Conservation (phyloP, 495 filamentous ascomycete genomes). For the Annulohypoxylon stygium region DNA sequence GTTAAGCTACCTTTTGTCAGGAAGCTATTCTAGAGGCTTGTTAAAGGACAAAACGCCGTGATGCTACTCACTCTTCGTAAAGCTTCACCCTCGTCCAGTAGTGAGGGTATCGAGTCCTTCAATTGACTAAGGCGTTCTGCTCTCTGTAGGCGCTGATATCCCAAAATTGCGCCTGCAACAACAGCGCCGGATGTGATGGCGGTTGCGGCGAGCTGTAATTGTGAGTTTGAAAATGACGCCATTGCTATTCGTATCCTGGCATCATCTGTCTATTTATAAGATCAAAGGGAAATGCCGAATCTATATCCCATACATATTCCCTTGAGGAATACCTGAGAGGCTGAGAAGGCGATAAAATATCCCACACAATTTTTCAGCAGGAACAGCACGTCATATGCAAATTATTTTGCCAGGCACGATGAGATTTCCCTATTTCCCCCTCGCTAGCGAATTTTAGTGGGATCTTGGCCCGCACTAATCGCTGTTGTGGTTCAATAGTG, state of each 20-base stretch:
- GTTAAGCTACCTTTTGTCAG: slow-evolving; percentile 73
- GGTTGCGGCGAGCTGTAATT: slow-evolving; percentile 77
- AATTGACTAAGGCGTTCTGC: slow-evolving; percentile 73
- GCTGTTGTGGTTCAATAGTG: not conserved
- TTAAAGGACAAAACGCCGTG: not conserved
- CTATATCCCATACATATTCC: too few species aligned
- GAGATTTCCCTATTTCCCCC: not conserved
- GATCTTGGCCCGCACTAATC: not conserved
- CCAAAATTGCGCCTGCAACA: slow-evolving; percentile 77
- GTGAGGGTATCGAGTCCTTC: slow-evolving; percentile 78
- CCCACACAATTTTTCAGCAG: not conserved
- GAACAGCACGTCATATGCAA: slow-evolving; percentile 2
- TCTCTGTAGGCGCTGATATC: slow-evolving; percentile 75
- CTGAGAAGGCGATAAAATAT: not conserved
- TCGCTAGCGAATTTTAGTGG: not conserved
- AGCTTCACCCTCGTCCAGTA: slow-evolving; percentile 52
- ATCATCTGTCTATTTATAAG: not conserved
- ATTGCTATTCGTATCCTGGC: slow-evolving; percentile 37
- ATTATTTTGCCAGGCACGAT: slow-evolving; percentile 1
- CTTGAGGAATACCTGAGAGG: not conserved
- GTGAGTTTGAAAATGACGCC: slow-evolving; percentile 56
- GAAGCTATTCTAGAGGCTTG: slow-evolving; percentile 39
- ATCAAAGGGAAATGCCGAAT: not conserved
- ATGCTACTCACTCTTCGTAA: slow-evolving; percentile 50
- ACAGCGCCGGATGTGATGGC: slow-evolving; percentile 81